These are phyloP conservation scores for Yamagishiella unicocca DNA, from an alignment of 139 green algal genomes.

Conservation along the genomic window DNA sequence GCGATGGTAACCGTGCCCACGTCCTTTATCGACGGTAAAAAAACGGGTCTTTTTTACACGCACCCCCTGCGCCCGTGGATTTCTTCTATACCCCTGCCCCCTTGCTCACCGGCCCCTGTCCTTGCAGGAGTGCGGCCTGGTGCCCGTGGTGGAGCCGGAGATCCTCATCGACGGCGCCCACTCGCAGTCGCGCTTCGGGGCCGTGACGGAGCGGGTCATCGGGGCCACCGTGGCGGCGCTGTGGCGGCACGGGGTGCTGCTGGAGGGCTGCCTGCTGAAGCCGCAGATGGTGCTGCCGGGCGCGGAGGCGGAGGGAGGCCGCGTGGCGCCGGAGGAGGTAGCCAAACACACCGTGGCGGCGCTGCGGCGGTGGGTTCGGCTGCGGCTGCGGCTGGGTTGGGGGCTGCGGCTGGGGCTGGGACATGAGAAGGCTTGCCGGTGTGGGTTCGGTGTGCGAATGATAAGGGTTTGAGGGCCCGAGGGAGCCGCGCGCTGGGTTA, in stretches of 20 bases:
- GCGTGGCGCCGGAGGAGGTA: conserved; percentile 68
- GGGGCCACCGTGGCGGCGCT: conserved; percentile 72
- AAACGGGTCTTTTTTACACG: too few species aligned
- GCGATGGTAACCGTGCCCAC: too few species aligned
- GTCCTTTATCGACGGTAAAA: too few species aligned
- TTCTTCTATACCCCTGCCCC: neutral
- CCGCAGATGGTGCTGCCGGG: conserved; percentile 90
- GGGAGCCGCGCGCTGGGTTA: too few species aligned
- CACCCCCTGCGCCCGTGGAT: too few species aligned
- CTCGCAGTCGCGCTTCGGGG: conserved; percentile 51
- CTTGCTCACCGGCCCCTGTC: neutral
- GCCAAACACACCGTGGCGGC: conserved; percentile 80
- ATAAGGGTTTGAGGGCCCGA: too few species aligned
- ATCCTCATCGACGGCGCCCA: conserved; percentile 95
- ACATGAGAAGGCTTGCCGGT: too few species aligned
- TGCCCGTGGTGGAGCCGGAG: conserved; percentile 98
- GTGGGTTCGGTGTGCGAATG: too few species aligned
- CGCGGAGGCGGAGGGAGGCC: conserved; percentile 47
- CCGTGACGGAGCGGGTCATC: conserved; percentile 68
- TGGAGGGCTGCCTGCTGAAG: conserved; percentile 93
- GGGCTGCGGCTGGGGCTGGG: too few species aligned
- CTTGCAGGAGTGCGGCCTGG: conserved; percentile 77
- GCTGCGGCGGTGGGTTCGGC: conserved; percentile 66
- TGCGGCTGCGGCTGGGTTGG: neutral
- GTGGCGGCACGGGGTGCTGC: conserved; percentile 71